These are phyloP conservation scores for Annona squamosa DNA, from an alignment of 164 flowering plant genomes.

Conservation along the genomic window DNA sequence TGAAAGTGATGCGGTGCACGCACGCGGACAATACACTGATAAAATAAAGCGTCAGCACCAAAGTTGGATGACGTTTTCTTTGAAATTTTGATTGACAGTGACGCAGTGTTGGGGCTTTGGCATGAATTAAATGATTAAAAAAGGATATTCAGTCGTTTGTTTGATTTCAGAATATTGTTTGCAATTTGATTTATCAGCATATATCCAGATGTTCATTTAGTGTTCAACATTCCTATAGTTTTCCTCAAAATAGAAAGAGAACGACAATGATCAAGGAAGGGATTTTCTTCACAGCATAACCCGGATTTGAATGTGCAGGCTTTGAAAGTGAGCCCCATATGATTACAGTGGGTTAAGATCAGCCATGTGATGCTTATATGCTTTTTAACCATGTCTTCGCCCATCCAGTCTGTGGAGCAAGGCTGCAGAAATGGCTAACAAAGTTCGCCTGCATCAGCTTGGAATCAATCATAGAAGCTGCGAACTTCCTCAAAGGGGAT, in stretches of 20 bases:
- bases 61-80: not conserved
- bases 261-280: not conserved
- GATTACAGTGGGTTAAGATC: not conserved
- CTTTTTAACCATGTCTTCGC: not conserved
- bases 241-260: not conserved
- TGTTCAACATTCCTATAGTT: not conserved
- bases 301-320: conserved; percentile 14
- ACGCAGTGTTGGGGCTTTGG: not conserved
- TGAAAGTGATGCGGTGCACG: too few relatives aligned
- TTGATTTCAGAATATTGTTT: not conserved
- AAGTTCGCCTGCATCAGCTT: not conserved
- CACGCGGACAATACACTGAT: too few relatives aligned
- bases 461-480: conserved; percentile 1
- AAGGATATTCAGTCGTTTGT: not conserved
- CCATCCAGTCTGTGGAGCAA: not conserved
- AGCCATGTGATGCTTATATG: not conserved
- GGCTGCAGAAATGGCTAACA: not conserved
- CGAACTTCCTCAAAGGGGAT: not conserved
- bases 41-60: not conserved
- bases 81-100: not conserved
- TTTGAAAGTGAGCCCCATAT: conserved; percentile 23
- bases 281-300: not conserved
- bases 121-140: too few relatives aligned
- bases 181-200: not conserved
- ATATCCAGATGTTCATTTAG: not conserved